A percentile compares a stretch with the other conserved stretches of the same genome.
These are phyloP conservation scores for Lasiosphaeriaceae sp. DNA, from an alignment of 495 filamentous ascomycete genomes.

Conservation along the genomic window DNA sequence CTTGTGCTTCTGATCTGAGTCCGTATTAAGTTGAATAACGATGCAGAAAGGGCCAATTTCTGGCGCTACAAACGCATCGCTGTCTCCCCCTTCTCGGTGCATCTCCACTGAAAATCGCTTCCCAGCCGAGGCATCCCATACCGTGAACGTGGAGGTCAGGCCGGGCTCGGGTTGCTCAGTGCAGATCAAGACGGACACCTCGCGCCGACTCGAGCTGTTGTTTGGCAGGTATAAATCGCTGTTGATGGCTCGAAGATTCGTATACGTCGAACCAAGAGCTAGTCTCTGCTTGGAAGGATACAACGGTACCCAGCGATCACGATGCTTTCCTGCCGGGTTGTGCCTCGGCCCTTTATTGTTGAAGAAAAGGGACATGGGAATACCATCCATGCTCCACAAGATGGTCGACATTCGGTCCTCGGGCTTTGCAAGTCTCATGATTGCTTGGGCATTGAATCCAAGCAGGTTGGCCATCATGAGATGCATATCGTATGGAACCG, in stretches of 20 bases:
- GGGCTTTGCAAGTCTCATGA: constrained; percentile 15
- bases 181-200: constrained; percentile 18
- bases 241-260: constrained; percentile 13
- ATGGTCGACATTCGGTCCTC: constrained; percentile 20
- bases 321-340: constrained; percentile 10
- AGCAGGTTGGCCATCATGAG: constrained; percentile 20
- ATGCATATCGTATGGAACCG: constrained; percentile 17
- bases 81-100: constrained; percentile 14
- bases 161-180: constrained; percentile 9
- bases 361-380: constrained; percentile 21
- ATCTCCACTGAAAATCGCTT: constrained; percentile 12
- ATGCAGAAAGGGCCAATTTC: constrained; percentile 19
- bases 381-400: constrained; percentile 16
- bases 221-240: constrained; percentile 20
- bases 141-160: constrained; percentile 10
- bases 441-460: constrained; percentile 16
- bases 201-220: constrained; percentile 16
- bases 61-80: constrained; percentile 18
- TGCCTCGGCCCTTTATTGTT: constrained; percentile 15
- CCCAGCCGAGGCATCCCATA: constrained; percentile 8
- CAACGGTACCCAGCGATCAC: constrained; percentile 20
- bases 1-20: not conserved
- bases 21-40: constrained; percentile 15
- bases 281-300: constrained; percentile 16
- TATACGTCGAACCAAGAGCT: constrained; percentile 10